Evolutionary conservation across 1,284 basidiomycete species (phyloP).

Genomic region (Trichosporon faecale): DNA sequence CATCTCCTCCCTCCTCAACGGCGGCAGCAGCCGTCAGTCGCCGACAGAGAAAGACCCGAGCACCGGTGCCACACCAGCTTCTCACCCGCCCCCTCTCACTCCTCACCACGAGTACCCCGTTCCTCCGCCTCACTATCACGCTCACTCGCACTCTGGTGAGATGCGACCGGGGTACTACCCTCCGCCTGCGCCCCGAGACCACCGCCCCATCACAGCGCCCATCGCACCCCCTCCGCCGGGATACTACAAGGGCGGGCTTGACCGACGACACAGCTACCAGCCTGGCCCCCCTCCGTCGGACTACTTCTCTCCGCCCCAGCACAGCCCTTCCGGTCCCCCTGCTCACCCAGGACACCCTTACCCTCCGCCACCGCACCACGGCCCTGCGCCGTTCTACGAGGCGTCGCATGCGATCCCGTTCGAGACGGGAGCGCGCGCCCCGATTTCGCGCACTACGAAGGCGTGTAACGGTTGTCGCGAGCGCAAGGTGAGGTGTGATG

Average conservation of each 20-base stretch:
- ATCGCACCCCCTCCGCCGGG: not conserved
- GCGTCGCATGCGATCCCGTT: slow-evolving; percentile 1
- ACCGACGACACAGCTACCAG: slow-evolving; percentile 6
- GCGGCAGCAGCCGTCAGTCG: not conserved
- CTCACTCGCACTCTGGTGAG: not conserved
- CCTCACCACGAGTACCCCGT: slow-evolving; percentile 7
- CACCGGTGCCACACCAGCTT: not conserved
- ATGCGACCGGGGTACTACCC: not conserved
- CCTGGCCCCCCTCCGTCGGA: slow-evolving; percentile 1
- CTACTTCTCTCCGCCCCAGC: not conserved
- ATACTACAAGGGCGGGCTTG: not conserved
- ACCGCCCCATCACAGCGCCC: not conserved
- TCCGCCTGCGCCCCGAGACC: not conserved
- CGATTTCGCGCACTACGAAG: slow-evolving; percentile 48
- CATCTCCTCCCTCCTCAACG: slow-evolving; percentile 21
- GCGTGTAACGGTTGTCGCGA: slow-evolving; percentile 49
- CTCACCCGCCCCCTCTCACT: not conserved
- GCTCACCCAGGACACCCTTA: not conserved
- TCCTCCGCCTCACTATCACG: not conserved
- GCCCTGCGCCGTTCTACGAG: slow-evolving; percentile 4
- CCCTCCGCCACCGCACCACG: slow-evolving; percentile 4
- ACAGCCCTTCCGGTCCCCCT: not conserved
- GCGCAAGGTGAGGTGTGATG: slow-evolving; percentile 48
- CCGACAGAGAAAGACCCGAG: not conserved
- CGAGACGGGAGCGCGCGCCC: slow-evolving; percentile 34